Evolutionary conservation across 2,329 filamentous ascomycete species (phyloP), one percentile per base, ranked within the genome.

Genomic region (Drechslerella stenobrocha): DNA sequence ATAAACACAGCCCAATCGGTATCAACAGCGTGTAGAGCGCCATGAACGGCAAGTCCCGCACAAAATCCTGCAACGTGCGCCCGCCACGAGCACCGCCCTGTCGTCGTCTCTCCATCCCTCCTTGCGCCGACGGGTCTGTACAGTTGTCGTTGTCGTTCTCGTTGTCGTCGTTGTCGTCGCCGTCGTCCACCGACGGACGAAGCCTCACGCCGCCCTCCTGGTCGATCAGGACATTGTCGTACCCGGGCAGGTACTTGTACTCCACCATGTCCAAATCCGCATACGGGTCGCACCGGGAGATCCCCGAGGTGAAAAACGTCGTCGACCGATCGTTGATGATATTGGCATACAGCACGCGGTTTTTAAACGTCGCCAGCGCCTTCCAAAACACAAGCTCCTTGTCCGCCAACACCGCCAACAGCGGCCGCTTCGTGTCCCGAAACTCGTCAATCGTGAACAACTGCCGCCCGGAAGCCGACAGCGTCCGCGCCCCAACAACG

Each of bases 401-500:
- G 71, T 96, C 91, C 3, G 91, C 88, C 26, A 97, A 81, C 7
- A 96, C 81, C 48, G 87, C 82, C 18, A 97, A 81, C 7, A 97
- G 79, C 0, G 91, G 89, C 37, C 85, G 83, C n/a, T 84, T 86
- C 0, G 89, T 95, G 69, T 89, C 85, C 63, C 90, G 85, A 76
- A 96, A 96, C 3, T 82, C 79, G 78, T 97, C 92, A 65, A 93
- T 87, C 58, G 85, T 85, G 75, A 96, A 97, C 7, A 97, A 80
- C 75, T 97, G 92, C 50, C 86, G 82, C 3, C 92, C 92, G 0
- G 90, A 95, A 74, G 84, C 85, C 60, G 89, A 95, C 3, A 97
- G 78, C 0, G 87, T 90, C 58, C 87, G 82, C 0, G 90, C 86
- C 44, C 90, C 92, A 2, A 97, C 76, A n/a, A 87, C 82, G 74